Percentiles rank a stretch among this genome's conserved stretches.
These are phyloP conservation scores for Austroboletus eburneus DNA, from an alignment of 768 basidiomycete species.

Conservation along the genomic window DNA sequence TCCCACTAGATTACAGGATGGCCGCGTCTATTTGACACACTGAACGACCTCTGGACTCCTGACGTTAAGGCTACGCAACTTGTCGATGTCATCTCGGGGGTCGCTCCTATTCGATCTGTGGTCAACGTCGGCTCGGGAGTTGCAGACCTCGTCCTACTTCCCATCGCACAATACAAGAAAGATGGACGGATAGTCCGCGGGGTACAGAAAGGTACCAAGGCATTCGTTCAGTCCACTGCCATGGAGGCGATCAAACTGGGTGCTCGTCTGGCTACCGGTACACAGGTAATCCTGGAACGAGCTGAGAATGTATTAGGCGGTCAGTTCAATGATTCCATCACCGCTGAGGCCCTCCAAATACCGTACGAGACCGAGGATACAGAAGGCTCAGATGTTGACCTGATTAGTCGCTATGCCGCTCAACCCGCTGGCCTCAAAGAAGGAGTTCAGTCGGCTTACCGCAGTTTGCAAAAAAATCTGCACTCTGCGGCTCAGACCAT, in stretches of 20 bases:
- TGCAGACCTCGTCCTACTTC: conserved; percentile 91
- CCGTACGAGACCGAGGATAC: conserved; percentile 30
- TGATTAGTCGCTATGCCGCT: conserved; percentile 86
- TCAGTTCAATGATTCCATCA: conserved; percentile 61
- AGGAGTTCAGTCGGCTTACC: conserved; percentile 90
- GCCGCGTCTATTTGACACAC: conserved; percentile 78
- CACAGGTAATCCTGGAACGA: conserved; percentile 95
- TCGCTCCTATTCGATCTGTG: conserved; percentile 91
- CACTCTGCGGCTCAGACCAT: conserved; percentile 97
- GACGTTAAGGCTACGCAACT: conserved; percentile 99
- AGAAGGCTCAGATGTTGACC: conserved; percentile 43
- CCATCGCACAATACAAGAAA: conserved; percentile 96
- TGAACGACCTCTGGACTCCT: conserved; percentile 99
- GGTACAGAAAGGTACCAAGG: conserved; percentile 88
- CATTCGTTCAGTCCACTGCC: conserved; percentile 92
- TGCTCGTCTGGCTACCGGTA: conserved; percentile 91
- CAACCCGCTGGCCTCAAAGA: conserved; percentile 83
- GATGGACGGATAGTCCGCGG: conserved; percentile 91
- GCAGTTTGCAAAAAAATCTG: conserved; percentile 79
- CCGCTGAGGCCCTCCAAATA: conserved; percentile 60
- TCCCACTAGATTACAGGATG: conserved; percentile 85
- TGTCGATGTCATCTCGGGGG: conserved; percentile 94
- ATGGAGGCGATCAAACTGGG: conserved; percentile 95
- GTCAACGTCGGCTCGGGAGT: conserved; percentile 98
- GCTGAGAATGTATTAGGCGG: conserved; percentile 89